Conservation (phyloP, 768 basidiomycete species). For the Agaricus blazei region DNA sequence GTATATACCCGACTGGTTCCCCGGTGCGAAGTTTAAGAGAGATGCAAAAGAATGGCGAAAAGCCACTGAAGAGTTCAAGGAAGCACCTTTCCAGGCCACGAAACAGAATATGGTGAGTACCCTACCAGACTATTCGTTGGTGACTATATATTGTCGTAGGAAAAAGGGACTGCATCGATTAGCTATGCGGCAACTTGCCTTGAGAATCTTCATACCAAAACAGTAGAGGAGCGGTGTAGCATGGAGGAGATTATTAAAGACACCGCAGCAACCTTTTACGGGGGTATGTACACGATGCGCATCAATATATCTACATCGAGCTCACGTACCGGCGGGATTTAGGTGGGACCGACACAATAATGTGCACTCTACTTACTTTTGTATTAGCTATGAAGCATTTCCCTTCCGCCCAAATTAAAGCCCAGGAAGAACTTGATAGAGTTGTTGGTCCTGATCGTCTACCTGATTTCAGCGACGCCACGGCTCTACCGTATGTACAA, state of each 20-base stretch:
- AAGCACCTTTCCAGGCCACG: constrained; percentile 25
- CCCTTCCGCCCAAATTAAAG: constrained; percentile 32
- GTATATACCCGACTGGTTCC: constrained; percentile 48
- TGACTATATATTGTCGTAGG: background rate
- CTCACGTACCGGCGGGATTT: constrained; percentile 7
- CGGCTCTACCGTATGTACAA: constrained; percentile 31
- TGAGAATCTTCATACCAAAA: constrained; percentile 2
- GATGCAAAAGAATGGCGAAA: constrained; percentile 39
- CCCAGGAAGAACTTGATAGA: constrained; percentile 34
- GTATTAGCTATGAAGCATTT: constrained; percentile 34
- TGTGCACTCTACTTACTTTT: constrained; percentile 24
- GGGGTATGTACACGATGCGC: background rate
- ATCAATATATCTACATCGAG: background rate
- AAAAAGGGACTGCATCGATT: background rate
- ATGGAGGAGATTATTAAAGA: constrained; percentile 8
- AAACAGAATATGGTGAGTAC: constrained; percentile 16
- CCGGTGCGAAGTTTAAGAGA: constrained; percentile 49
- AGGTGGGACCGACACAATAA: constrained; percentile 21
- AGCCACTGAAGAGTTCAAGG: constrained; percentile 24
- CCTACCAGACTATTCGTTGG: background rate
- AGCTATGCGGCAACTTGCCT: constrained; percentile 6
- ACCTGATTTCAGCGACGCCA: constrained; percentile 31
- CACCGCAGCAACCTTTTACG: constrained; percentile 10
- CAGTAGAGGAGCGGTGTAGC: background rate
- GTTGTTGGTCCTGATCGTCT: constrained; percentile 32